These are phyloP conservation scores for Melampsora larici-populina DNA, from an alignment of 1,284 basidiomycete species.

Conservation along the genomic window DNA sequence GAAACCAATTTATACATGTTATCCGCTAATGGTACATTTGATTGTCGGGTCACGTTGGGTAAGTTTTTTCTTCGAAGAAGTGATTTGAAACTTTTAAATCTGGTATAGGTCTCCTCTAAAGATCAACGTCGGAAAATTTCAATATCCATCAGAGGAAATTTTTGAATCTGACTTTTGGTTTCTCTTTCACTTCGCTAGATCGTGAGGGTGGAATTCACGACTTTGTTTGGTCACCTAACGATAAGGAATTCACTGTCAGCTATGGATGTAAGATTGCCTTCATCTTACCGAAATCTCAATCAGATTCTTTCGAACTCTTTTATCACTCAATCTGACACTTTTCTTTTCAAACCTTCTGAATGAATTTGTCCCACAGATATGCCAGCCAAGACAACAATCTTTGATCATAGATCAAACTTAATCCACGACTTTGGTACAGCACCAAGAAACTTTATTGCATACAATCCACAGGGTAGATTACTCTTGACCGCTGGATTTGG, in stretches of 20 bases:
- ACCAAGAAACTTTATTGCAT: constrained; percentile 86
- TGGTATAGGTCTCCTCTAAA: neutral
- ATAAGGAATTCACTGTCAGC: constrained; percentile 87
- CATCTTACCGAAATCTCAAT: no score
- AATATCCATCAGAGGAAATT: no score
- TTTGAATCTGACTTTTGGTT: neutral
- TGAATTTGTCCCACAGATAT: constrained; percentile 64
- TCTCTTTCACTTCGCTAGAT: constrained; percentile 58
- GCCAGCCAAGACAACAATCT: constrained; percentile 88
- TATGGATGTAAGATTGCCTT: constrained; percentile 90
- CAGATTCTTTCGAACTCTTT: neutral
- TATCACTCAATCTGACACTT: no score
- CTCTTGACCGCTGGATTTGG: constrained; percentile 90
- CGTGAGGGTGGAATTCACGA: constrained; percentile 98
- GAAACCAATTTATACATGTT: constrained; percentile 93
- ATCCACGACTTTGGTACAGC: constrained; percentile 86
- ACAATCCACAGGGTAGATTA: constrained; percentile 89
- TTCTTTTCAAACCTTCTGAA: no score
- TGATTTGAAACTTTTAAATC: neutral
- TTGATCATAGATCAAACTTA: constrained; percentile 82
- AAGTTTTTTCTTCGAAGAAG: constrained; percentile 28
- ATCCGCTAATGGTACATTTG: constrained; percentile 90
- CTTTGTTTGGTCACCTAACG: constrained; percentile 91
- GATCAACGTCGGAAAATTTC: neutral
- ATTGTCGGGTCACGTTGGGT: constrained; percentile 77